These are phyloP conservation scores for Cyanodermella asteris DNA, from an alignment of 2,329 filamentous ascomycete species.

Conservation along the genomic window DNA sequence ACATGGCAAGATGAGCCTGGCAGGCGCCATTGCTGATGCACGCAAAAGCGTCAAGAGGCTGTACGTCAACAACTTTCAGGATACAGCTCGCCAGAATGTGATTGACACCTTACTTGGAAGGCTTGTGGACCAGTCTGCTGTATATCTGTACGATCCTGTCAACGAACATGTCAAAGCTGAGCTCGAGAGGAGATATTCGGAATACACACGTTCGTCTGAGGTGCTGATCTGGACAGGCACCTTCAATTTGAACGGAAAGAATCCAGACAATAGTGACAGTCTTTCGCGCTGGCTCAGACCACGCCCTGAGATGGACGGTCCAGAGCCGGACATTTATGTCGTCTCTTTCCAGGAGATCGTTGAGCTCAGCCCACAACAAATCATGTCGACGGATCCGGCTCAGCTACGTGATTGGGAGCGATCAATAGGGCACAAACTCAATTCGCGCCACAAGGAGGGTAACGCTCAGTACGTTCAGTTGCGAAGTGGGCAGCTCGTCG, in stretches of 20 bases:
- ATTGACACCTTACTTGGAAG: constrained; percentile 62
- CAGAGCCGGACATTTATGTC: constrained; percentile 53
- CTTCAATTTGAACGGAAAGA: constrained; percentile 86
- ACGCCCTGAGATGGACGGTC: constrained; percentile 35
- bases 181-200: constrained; percentile 32
- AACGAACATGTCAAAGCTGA: constrained; percentile 75
- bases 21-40: constrained; percentile 82
- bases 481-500: constrained; percentile 81
- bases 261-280: constrained; percentile 54
- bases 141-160: constrained; percentile 79
- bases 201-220: constrained; percentile 49
- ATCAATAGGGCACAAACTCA: constrained; percentile 57
- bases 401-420: constrained; percentile 71
- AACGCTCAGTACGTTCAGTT: constrained; percentile 68
- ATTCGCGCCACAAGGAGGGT: too few species aligned
- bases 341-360: constrained; percentile 97
- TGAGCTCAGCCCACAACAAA: constrained; percentile 90
- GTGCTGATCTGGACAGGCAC: constrained; percentile 74
- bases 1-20: constrained; percentile 84
- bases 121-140: constrained; percentile 59
- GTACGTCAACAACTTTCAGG: constrained; percentile 94
- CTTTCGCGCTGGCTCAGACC: constrained; percentile 71
- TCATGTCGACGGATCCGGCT: constrained; percentile 91
- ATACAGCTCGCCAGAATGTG: constrained; percentile 78
- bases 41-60: constrained; percentile 83